phyloP scores from a whole-genome alignment of 441 rosid species.

The Adansonia madagascariensis region DNA sequence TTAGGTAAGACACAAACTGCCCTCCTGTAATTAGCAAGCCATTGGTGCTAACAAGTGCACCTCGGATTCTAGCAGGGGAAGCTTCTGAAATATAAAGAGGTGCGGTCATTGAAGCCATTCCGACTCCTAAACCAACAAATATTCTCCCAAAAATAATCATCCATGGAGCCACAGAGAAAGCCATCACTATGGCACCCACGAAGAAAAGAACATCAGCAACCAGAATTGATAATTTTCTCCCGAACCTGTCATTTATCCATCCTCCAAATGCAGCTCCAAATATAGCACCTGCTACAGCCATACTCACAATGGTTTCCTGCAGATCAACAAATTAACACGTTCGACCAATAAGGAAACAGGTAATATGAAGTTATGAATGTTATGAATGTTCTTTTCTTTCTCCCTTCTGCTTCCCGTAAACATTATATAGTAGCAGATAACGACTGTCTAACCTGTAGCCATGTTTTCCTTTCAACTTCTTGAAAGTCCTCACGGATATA shows the following conservation, averaged over 20 bases:
- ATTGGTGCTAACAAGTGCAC: conserved; percentile 85
- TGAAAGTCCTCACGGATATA: conserved; percentile 64
- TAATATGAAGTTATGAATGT: not conserved
- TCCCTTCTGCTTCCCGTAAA: too few species aligned
- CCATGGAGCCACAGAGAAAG: conserved; percentile 65
- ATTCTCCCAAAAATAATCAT: conserved; percentile 66
- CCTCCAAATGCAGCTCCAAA: conserved; percentile 87
- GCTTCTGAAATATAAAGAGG: conserved; percentile 88
- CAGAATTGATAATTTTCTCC: conserved; percentile 60
- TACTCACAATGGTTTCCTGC: conserved; percentile 80
- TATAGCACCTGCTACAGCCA: conserved; percentile 83
- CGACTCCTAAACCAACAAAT: conserved; percentile 82
- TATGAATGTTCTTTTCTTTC: not conserved
- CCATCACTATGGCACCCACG: conserved; percentile 71
- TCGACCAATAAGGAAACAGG: not conserved
- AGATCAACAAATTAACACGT: not conserved
- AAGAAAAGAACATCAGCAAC: conserved; percentile 70
- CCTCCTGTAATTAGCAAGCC: conserved; percentile 79
- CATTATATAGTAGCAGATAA: too few species aligned
- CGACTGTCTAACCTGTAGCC: conserved; percentile 51
- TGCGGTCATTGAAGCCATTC: conserved; percentile 90
- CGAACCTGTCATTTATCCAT: conserved; percentile 74
- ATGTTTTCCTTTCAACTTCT: conserved; percentile 52
- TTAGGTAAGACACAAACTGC: conserved; percentile 74
- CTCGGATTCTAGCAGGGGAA: conserved; percentile 80